These are phyloP conservation scores for Gossypium bickii DNA, from an alignment of 345 rosid species.

Conservation along the genomic window DNA sequence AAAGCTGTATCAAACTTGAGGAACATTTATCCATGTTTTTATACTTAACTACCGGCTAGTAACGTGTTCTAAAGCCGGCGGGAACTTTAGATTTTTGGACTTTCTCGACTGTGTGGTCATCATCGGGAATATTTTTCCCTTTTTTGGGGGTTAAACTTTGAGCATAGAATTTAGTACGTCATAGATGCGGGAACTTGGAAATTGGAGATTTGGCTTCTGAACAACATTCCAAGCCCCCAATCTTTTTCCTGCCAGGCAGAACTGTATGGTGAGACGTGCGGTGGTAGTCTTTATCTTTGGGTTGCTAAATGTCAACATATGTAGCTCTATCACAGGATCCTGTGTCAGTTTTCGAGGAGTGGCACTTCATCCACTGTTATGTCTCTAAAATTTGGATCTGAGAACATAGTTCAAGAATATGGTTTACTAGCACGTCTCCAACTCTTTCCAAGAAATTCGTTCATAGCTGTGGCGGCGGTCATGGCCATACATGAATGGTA, in stretches of 20 bases:
- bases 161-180: conserved; percentile 14
- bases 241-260: background rate
- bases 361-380: background rate
- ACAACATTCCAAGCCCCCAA: conserved; percentile 15
- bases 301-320: conserved; percentile 11
- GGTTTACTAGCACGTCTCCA: too few species aligned
- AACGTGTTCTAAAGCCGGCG: background rate
- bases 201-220: conserved; percentile 6
- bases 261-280: conserved; percentile 13
- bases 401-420: too few species aligned
- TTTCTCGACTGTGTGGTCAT: conserved; percentile 12
- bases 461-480: too few species aligned
- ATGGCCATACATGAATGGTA: too few species aligned
- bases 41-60: background rate
- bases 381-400: too few species aligned
- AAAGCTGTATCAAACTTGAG: background rate
- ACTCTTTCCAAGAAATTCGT: too few species aligned
- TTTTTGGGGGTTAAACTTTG: background rate
- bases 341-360: conserved; percentile 19
- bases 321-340: conserved; percentile 17
- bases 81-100: background rate
- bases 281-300: conserved; percentile 9
- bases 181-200: conserved; percentile 27
- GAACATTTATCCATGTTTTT: background rate
- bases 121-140: background rate